Evolutionary conservation across 257 asterid genomes (phyloP), one percentile per base, ranked within the genome.

Genomic region (Nyctanthes arbortristis): DNA sequence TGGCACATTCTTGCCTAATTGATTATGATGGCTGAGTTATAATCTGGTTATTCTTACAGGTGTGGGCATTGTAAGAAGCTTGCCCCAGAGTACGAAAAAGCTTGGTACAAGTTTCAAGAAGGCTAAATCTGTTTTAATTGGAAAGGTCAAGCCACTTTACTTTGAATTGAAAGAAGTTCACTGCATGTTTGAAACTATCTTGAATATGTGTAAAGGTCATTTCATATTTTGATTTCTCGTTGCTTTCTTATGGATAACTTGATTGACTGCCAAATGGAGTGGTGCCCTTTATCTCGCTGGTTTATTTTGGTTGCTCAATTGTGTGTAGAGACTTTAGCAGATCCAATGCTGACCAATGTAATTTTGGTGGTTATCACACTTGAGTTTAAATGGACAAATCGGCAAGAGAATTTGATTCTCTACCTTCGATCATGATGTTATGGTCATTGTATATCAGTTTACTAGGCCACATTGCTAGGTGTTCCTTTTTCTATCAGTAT

Each of bases 51-150:
- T 43, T 43, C 54, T 10, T 43, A 71, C 76, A 80, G 88, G 88
- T 83, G 85, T 33, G 85, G 88, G 18, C 88, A 83, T 75, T 83
- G 88, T 69, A 83, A 77, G 61, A 83, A 83, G 71, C 88, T 83
- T 74, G 88, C 88, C 62, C 88, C 88, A 0, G 88, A 83, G 67
- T 83, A 75, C 31, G 85, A 83, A 60, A n/a, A 75, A 80, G 75
- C 83, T 83, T 3, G 88, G 78, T 49, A 78, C 75, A n/a, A 83
- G 78, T 72, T 83, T 83, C 79, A 83, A 72, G 83, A 83, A 83
- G 65, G 79, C 83, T 1, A 83, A 83, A 76, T 80, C 85, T 56
- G 72, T 80, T 72, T 59, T 83, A 70, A 83, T 83, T 5, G 88
- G 76, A 63, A 83, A 83, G 88, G 88, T 83, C 55, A 35, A 69